These are phyloP conservation scores for Kandelia obovata DNA, from an alignment of 345 rosid genomes.

Conservation along the genomic window DNA sequence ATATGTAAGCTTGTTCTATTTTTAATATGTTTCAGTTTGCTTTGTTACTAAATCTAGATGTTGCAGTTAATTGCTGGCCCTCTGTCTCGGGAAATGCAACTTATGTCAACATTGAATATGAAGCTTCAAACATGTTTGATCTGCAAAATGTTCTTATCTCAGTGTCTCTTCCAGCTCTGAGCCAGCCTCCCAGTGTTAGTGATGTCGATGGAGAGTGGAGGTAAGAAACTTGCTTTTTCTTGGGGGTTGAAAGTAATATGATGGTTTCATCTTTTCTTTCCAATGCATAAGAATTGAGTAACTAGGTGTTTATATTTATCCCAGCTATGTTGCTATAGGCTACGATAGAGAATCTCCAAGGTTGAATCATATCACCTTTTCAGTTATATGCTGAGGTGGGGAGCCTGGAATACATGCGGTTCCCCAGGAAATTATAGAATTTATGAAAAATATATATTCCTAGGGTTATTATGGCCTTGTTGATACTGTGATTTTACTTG, in stretches of 20 bases:
- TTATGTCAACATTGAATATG: slow-evolving; percentile 94
- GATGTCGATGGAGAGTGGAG: slow-evolving; percentile 99
- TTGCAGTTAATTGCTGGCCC: slow-evolving; percentile 99
- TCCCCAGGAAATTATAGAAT: background rate
- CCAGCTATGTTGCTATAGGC: background rate
- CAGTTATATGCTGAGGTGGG: background rate
- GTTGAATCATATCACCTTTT: background rate
- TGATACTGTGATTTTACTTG: background rate
- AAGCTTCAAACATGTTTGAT: slow-evolving; percentile 90
- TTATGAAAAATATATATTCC: background rate
- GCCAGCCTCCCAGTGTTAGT: slow-evolving; percentile 78
- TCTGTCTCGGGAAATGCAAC: slow-evolving; percentile 97
- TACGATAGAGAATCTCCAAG: background rate
- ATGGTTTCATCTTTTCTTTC: background rate
- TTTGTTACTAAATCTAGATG: slow-evolving; percentile 14
- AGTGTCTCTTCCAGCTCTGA: slow-evolving; percentile 93
- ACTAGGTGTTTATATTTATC: background rate
- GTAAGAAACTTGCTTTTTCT: slow-evolving; percentile 26
- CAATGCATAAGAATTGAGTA: background rate
- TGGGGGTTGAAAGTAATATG: background rate
- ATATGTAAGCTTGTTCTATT: slow-evolving; percentile 3
- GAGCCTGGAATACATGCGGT: background rate
- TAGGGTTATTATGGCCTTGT: background rate
- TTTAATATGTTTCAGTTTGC: slow-evolving; percentile 13
- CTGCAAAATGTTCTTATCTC: slow-evolving; percentile 77